These are phyloP conservation scores for Ustilago nuda DNA, from an alignment of 1,284 basidiomycete species.

Conservation along the genomic window DNA sequence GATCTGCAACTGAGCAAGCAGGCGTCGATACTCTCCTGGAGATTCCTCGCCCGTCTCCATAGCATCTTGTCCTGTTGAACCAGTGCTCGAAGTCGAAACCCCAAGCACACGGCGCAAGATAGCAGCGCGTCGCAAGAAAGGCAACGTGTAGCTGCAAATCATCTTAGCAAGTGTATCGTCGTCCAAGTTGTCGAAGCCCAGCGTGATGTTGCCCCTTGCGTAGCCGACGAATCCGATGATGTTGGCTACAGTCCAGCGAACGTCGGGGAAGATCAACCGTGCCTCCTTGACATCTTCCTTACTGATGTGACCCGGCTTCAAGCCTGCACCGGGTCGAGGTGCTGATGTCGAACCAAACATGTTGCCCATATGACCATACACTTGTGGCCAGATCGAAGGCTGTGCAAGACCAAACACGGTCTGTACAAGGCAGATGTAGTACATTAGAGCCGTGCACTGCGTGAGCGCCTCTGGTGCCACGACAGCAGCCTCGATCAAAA, in stretches of 20 bases:
- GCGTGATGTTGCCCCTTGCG: conserved; percentile 67
- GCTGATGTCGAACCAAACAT: conserved; percentile 29
- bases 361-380: conserved; percentile 42
- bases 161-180: conserved; percentile 78
- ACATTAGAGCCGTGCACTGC: conserved; percentile 67
- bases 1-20: conserved; percentile 57
- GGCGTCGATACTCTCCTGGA: conserved; percentile 58
- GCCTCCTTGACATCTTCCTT: conserved; percentile 51
- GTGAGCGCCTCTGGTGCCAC: conserved; percentile 58
- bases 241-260: conserved; percentile 66
- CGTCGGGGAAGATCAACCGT: conserved; percentile 62
- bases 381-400: conserved; percentile 63
- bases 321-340: conserved; percentile 39
- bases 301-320: conserved; percentile 37
- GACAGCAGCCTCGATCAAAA: conserved; percentile 65
- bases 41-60: conserved; percentile 27
- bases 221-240: conserved; percentile 67
- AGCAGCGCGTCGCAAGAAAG: conserved; percentile 90
- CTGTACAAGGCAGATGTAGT: conserved; percentile 66
- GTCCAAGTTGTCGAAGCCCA: conserved; percentile 67
- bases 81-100: conserved; percentile 1
- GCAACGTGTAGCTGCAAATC: conserved; percentile 88
- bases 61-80: background rate
- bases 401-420: conserved; percentile 67
- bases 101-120: conserved; percentile 82